phyloP scores from a whole-genome alignment of 148 eudicot species.

The Nepenthes gracilis region DNA sequence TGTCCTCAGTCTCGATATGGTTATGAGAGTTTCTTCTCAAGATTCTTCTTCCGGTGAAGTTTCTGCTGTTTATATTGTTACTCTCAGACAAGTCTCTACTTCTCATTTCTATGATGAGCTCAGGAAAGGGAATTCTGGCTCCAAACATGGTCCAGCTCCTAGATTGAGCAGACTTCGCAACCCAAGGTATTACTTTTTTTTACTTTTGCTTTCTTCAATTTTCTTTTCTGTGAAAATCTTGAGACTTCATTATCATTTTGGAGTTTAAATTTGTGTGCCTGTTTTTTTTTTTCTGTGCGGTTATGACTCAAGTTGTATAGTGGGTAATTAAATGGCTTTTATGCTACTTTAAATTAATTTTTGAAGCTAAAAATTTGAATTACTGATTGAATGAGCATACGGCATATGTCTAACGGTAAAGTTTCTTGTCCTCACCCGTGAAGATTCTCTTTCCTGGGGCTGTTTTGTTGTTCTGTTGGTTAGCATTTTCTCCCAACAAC shows the following conservation, averaged over 20 bases:
- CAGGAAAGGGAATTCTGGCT: constrained; percentile 11
- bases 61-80: constrained; percentile 75
- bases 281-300: neutral
- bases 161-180: constrained; percentile 11
- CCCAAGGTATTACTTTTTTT: neutral
- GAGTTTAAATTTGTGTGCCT: too few species aligned
- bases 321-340: too few species aligned
- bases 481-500: too few species aligned
- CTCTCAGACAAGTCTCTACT: constrained; percentile 67
- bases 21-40: constrained; percentile 27
- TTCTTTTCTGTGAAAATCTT: neutral
- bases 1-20: constrained; percentile 19
- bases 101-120: constrained; percentile 37
- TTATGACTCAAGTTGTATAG: too few species aligned
- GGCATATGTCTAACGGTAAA: constrained; percentile 20
- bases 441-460: constrained; percentile 6
- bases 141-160: constrained; percentile 22
- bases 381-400: constrained; percentile 4
- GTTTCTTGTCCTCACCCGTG: constrained; percentile 24
- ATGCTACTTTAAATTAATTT: neutral
- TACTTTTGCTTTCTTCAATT: neutral
- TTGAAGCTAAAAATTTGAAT: neutral
- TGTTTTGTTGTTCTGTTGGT: neutral
- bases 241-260: neutral
- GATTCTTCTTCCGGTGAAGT: constrained; percentile 1